Conservation (phyloP, 306 rosid species). For the Alnus glutinosa region DNA sequence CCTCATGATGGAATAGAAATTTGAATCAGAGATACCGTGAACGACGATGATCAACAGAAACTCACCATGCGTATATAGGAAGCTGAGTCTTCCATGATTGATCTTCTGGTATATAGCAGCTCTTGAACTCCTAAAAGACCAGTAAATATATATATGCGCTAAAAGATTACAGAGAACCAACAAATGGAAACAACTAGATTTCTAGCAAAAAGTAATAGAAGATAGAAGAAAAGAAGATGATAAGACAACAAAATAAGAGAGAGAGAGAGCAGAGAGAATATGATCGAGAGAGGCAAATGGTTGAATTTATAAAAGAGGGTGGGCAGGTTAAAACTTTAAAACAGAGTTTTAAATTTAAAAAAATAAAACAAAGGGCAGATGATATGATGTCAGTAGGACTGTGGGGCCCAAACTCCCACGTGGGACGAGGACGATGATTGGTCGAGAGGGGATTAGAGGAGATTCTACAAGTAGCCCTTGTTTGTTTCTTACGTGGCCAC, state of each 20-base stretch:
- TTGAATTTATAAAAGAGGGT: slow-evolving; percentile 26
- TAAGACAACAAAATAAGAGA: not conserved
- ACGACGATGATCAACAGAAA: slow-evolving; percentile 6
- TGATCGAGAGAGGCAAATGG: slow-evolving; percentile 17
- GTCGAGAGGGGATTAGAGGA: slow-evolving; percentile 75
- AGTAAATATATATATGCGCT: not conserved
- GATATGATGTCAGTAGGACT: slow-evolving; percentile 14
- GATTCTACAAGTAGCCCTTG: slow-evolving; percentile 47
- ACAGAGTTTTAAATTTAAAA: not conserved
- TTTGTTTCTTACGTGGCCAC: slow-evolving; percentile 54
- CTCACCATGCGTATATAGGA: slow-evolving; percentile 84
- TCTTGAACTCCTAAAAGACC: not conserved
- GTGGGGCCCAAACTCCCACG: slow-evolving; percentile 70
- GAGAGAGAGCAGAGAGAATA: slow-evolving; percentile 25
- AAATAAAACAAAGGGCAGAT: slow-evolving; percentile 9
- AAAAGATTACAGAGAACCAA: not conserved
- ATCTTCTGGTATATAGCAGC: not conserved
- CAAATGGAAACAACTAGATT: not conserved
- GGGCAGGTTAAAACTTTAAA: not conserved
- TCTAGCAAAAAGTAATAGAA: not conserved
- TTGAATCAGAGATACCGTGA: not conserved
- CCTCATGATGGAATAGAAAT: not conserved
- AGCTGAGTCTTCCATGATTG: slow-evolving; percentile 67
- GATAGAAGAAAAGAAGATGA: slow-evolving; percentile 5
- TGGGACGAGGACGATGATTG: slow-evolving; percentile 73